Conservation (phyloP, 2,329 filamentous ascomycete species). For the Celoporthe dispersa region DNA sequence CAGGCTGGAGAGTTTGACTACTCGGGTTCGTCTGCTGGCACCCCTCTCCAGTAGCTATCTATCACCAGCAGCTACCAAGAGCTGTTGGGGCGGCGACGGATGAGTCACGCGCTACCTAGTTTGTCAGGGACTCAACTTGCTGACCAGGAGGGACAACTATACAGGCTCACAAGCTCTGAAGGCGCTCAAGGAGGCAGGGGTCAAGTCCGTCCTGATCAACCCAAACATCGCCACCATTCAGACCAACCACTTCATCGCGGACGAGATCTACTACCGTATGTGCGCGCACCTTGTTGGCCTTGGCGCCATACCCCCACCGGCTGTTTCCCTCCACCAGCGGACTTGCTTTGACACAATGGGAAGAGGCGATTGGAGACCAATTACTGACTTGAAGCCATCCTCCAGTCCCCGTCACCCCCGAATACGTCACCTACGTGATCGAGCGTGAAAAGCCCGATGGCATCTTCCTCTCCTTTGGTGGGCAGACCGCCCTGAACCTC, state of each 20-base stretch:
- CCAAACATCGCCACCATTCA: constrained; percentile 99
- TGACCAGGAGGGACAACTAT: constrained; percentile 28
- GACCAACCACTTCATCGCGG: constrained; percentile 92
- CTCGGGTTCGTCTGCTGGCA: constrained; percentile 69
- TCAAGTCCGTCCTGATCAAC: constrained; percentile 91
- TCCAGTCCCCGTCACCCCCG: constrained; percentile 82
- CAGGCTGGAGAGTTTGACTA: constrained; percentile 99
- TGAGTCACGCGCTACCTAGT: constrained; percentile 36
- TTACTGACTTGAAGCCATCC: constrained; percentile 13
- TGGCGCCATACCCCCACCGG: neutral
- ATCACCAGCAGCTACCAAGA: neutral
- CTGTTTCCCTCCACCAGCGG: neutral
- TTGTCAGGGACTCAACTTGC: constrained; percentile 21
- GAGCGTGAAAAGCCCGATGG: constrained; percentile 95
- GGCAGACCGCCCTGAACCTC: constrained; percentile 94
- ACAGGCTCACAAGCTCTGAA: constrained; percentile 94
- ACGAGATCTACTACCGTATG: constrained; percentile 87
- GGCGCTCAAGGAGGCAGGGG: constrained; percentile 92
- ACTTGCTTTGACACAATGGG: neutral
- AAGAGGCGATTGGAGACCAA: neutral
- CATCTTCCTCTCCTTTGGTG: constrained; percentile 96
- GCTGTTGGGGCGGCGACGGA: constrained; percentile 24
- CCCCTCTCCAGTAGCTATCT: neutral
- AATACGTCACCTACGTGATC: constrained; percentile 98
- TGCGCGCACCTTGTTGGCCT: neutral